Evolutionary conservation across 2,329 filamentous ascomycete genomes (phyloP).

Genomic region (Coniella vitis): DNA sequence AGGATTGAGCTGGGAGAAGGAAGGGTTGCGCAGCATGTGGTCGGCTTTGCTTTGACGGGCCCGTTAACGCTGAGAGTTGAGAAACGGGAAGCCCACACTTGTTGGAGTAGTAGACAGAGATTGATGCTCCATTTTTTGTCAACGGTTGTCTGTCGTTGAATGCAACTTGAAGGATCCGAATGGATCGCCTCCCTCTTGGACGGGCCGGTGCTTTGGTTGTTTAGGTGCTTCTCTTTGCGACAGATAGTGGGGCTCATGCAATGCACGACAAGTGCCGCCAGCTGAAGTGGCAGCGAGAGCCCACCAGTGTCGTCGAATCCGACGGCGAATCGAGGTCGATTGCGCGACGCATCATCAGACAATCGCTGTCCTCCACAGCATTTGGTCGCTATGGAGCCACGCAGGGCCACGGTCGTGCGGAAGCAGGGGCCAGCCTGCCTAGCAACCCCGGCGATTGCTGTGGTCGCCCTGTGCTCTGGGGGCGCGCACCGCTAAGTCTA

Average conservation of each 20-base stretch:
- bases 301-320: constrained; percentile 1
- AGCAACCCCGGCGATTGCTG: constrained; percentile 5
- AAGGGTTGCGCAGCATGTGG: too few relatives aligned
- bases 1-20: too few relatives aligned
- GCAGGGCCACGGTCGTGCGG: constrained; percentile 11
- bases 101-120: too few relatives aligned
- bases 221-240: background rate
- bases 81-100: too few relatives aligned
- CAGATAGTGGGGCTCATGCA: constrained; percentile 11
- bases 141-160: too few relatives aligned
- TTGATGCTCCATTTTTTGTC: too few relatives aligned
- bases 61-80: too few relatives aligned
- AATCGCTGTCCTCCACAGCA: background rate
- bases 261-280: constrained; percentile 16
- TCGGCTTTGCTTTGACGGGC: too few relatives aligned
- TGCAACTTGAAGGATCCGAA: too few relatives aligned
- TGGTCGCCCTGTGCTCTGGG: constrained; percentile 4
- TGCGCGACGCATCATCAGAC: constrained; percentile 16
- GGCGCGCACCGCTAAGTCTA: background rate
- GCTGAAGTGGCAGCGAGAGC: constrained; percentile 10
- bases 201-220: too few relatives aligned
- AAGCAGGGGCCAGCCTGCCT: constrained; percentile 9
- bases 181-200: too few relatives aligned
- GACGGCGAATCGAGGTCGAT: constrained; percentile 3
- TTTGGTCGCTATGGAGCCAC: constrained; percentile 11